These are phyloP conservation scores for Helenozyma rhizophorensis DNA, from an alignment of 805 yeast species.

Conservation along the genomic window DNA sequence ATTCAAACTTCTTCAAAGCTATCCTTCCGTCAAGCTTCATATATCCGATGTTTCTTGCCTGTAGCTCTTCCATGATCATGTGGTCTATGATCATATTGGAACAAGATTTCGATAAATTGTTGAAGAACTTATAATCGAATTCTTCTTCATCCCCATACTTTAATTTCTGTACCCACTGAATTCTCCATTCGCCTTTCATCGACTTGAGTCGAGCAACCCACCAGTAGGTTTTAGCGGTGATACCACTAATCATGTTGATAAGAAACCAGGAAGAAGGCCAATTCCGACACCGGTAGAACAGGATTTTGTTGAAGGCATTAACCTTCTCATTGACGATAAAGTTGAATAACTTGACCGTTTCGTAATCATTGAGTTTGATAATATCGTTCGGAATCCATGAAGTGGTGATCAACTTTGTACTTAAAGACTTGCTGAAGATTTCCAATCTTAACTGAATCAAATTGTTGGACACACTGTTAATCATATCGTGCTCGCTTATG, in stretches of 20 bases:
- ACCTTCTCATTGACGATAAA: constrained; percentile 22
- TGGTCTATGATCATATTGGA: constrained; percentile 48
- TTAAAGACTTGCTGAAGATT: constrained; percentile 46
- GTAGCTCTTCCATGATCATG: constrained; percentile 49
- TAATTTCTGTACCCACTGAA: constrained; percentile 46
- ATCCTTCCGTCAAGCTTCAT: constrained; percentile 10
- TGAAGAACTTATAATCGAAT: constrained; percentile 31
- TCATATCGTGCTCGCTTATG: constrained; percentile 28
- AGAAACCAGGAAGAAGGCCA: constrained; percentile 60
- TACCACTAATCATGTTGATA: constrained; percentile 36
- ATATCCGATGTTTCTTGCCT: constrained; percentile 34
- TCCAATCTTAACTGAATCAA: constrained; percentile 47
- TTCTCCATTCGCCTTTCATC: constrained; percentile 49
- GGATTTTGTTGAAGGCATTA: constrained; percentile 16
- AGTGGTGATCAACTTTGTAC: constrained; percentile 54
- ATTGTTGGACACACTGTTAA: constrained; percentile 24
- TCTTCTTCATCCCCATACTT: constrained; percentile 11
- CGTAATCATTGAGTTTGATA: constrained; percentile 46
- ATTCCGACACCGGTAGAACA: constrained; percentile 44
- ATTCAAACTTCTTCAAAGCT: background rate
- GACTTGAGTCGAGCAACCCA: constrained; percentile 51
- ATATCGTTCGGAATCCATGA: constrained; percentile 66
- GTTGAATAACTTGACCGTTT: constrained; percentile 38
- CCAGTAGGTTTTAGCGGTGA: constrained; percentile 39
- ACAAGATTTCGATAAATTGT: constrained; percentile 37